Percentiles rank a stretch among this genome's conserved stretches.
Conservation (phyloP, 179 eudicot genomes). For the Beta lomatogona region DNA sequence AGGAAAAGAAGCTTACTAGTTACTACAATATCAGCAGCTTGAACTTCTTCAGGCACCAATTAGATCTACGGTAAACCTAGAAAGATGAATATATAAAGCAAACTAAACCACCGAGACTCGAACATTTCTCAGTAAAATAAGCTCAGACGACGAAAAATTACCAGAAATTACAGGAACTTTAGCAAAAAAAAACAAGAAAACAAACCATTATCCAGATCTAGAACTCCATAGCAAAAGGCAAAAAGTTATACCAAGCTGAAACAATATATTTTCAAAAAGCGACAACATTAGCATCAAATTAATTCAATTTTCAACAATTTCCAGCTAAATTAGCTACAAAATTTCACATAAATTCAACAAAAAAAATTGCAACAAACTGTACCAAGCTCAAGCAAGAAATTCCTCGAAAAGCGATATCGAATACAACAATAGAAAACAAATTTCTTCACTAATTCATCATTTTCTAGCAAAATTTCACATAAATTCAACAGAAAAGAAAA, state of each 20-base stretch:
- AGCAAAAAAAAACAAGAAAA: background rate
- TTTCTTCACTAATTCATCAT: background rate
- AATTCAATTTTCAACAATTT: background rate
- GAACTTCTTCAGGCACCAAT: conserved; percentile 26
- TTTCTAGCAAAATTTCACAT: background rate
- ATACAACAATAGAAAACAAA: background rate
- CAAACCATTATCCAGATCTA: conserved; percentile 24
- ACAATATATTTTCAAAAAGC: background rate
- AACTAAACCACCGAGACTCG: conserved; percentile 8
- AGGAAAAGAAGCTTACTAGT: conserved; percentile 32
- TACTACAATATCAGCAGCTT: conserved; percentile 30
- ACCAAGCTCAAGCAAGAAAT: background rate
- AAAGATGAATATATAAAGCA: conserved; percentile 2
- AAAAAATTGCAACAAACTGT: background rate
- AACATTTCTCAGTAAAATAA: conserved; percentile 13
- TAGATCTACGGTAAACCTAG: conserved; percentile 38
- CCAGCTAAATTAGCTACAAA: background rate
- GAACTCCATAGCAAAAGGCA: conserved; percentile 11
- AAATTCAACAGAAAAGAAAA: too few relatives aligned
- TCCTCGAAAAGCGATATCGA: background rate
- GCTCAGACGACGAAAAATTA: background rate
- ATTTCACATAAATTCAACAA: background rate
- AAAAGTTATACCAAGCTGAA: conserved; percentile 12
- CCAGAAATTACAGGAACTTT: conserved; percentile 1
- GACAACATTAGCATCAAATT: background rate